These are phyloP conservation scores for Halophytophthora batemanensis DNA, from an alignment of 352 stramenopile genomes.

Conservation along the genomic window DNA sequence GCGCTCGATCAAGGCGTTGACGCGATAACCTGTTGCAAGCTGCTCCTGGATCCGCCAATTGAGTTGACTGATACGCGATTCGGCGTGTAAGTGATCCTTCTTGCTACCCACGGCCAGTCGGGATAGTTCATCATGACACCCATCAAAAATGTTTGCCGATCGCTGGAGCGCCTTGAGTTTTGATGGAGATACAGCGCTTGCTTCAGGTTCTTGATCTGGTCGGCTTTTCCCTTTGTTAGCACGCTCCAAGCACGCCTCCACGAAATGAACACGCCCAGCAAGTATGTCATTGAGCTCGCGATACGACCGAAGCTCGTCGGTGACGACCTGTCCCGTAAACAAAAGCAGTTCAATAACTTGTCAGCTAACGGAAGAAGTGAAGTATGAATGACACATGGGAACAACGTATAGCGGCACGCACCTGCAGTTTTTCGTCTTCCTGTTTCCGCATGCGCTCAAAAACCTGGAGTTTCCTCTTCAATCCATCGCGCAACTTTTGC, in stretches of 20 bases:
- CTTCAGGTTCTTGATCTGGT: too few relatives aligned
- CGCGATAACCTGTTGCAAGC: conserved; percentile 16
- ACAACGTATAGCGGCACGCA: neutral
- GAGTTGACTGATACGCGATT: conserved; percentile 29
- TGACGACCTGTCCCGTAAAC: conserved; percentile 9
- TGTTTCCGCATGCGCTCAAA: conserved; percentile 28
- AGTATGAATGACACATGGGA: too few relatives aligned
- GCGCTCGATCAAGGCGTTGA: conserved; percentile 12
- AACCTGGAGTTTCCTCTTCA: conserved; percentile 21
- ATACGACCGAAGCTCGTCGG: conserved; percentile 13
- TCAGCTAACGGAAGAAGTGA: too few relatives aligned
- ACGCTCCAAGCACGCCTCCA: conserved; percentile 3
- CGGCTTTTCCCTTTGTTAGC: too few relatives aligned
- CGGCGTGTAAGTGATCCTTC: conserved; percentile 14
- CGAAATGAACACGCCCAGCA: conserved; percentile 7
- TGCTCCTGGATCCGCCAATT: conserved; percentile 34
- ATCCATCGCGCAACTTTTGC: conserved; percentile 19
- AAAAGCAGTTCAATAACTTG: neutral
- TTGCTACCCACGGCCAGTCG: conserved; percentile 10
- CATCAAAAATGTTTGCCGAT: neutral
- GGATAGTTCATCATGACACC: conserved; percentile 3
- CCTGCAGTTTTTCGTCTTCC: conserved; percentile 28
- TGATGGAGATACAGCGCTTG: too few relatives aligned
- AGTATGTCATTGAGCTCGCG: conserved; percentile 7
- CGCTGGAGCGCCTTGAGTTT: too few relatives aligned